Evolutionary conservation across 2,329 filamentous ascomycete genomes (phyloP), one percentile per base, ranked within the genome.

Genomic region (Neonectria sp.): DNA sequence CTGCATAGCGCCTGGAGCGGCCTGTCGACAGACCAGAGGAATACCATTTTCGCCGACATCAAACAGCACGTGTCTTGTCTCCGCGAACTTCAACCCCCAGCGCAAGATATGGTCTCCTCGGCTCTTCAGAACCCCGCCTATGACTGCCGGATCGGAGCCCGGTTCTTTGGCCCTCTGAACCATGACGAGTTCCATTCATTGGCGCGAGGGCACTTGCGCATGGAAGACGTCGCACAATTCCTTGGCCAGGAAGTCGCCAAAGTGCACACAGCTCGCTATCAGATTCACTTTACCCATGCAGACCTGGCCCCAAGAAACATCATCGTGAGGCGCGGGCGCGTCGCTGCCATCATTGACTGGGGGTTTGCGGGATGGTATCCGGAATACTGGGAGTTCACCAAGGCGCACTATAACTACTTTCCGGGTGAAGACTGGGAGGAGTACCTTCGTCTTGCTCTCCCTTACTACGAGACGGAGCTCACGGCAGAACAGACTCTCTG

Each of bases 331-430:
- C 31, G 60, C 8, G 73, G 74, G 11, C 75, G 70, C 21, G 65
- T 79, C 6, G 71, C 65, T 51, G 76, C 74, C 4, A 73, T 78
- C n/a, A 71, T 80, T 46, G 77, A 79, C 56, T 79, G 76, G 76
- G 77, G 43, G 5, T 77, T 76, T 69, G 65, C 81, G 3, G 81
- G 81, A 60, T 80, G 78, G 75, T 79, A 79, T 65, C 78, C 77
- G 2, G 77, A 79, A 58, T 78, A 79, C 65, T 79, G 75, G 77
- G 77, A 79, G 62, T 77, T 73, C 17, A 76, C 73, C 13, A 78
- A 73, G 70, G 73, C 72, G 51, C 71, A 78, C 65, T 79, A 73
- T 37, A 68, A 70, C 63, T 70, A 29, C 37, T 65, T 69, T 24
- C 52, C 43, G 2, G 33, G 12, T 5, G 48, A 72, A 17, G 70